Evolutionary conservation across 805 yeast genomes (phyloP), one percentile per base, ranked within the genome.

Genomic region (Metschnikowia henanensis): DNA sequence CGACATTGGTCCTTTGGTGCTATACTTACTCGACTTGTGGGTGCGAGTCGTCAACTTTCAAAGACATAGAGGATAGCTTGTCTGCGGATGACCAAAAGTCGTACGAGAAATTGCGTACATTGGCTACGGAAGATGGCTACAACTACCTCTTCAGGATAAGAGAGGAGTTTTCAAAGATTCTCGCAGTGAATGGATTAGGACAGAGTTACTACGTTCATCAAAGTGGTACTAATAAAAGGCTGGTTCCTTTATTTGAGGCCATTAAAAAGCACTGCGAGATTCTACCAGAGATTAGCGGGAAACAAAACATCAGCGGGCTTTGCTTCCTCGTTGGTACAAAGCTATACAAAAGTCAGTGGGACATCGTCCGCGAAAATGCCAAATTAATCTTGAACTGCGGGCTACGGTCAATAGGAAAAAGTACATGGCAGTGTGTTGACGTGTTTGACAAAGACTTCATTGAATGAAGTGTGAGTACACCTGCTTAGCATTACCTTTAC

Each of bases 331-430:
- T 72, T 7, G 73, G 73, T 1, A 60, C 68, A 0, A 62, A 58
- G 32, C 55, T 70, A 19, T 51, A 68, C 36, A 57, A 55, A 30
- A 64, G 73, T 46, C 75, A 70, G 45, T 70, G 74, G 73, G 72
- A 68, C 37, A 59, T 69, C 7, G 58, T 70, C 8, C 57, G 73
- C 36, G 76, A 71, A 37, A 67, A 70, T 45, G 75, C 73, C 17
- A 66, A 62, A 41, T 59, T 72, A 38, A 67, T 72, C 17, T 58
- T 69, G 34, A 69, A 71, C 43, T 70, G 75, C 51, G 75, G 75
- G 12, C 56, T 58, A 18, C 54, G 75, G 31, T 63, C 71, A 1
- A 61, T 69, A 21, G 76, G 76, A 1, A 70, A 70, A 48, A 53
- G 53, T 48, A 57, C 58, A 20, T 58, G 65, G 13, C 51, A 64